Evolutionary conservation across 192 early-diverging fungal species (phyloP), one percentile per base, ranked within the genome.

Genomic region (Entomortierella chlamydospora): DNA sequence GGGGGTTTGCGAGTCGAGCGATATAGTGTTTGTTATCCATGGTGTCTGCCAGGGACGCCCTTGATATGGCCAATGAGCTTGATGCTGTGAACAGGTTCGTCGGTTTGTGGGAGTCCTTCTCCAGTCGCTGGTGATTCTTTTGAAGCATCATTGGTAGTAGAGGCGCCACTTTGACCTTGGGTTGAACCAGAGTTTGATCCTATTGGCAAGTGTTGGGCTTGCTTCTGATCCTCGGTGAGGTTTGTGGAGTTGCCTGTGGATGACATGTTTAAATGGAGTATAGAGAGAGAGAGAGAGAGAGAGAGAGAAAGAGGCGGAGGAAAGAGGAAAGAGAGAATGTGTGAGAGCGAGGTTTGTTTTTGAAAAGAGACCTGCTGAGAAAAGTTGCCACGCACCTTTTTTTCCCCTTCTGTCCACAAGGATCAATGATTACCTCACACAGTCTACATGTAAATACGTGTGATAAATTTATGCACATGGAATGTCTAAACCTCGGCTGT

Each of bases 31-130:
- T n/a, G n/a, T n/a, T 37, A 37, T 37, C 34, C 34, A 37, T 37
- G 34, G 34, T 64, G 66, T 53, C 70, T 51, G 0, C 60, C 47
- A 53, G 73, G 73, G 13, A 77, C 57, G 30, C 73, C 73, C 18
- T 68, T 77, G 73, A 77, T 63, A 43, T 77, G 73, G 15, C 73
- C 73, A 26, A 68, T 63, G 18, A 77, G 55, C 22, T 68, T 20
- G 47, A 77, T 77, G 13, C 51, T 68, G 31, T 77, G 65, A 30
- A 77, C 57, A 37, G 72, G 62, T 37, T 73, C 72, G 4, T 59
- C 63, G 12, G 15, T 17, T 20, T 47, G 45, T 20, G 2, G 7
- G 15, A 47, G 20, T 47, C 54, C 58, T 42, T 57, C 50, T 61
- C 43, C 45, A 3, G 60, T n/a, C 39, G 42, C 57, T 43, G 2